phyloP scores from a whole-genome alignment of 2,329 filamentous ascomycete species.

The Dryadomyces quercivorus region DNA sequence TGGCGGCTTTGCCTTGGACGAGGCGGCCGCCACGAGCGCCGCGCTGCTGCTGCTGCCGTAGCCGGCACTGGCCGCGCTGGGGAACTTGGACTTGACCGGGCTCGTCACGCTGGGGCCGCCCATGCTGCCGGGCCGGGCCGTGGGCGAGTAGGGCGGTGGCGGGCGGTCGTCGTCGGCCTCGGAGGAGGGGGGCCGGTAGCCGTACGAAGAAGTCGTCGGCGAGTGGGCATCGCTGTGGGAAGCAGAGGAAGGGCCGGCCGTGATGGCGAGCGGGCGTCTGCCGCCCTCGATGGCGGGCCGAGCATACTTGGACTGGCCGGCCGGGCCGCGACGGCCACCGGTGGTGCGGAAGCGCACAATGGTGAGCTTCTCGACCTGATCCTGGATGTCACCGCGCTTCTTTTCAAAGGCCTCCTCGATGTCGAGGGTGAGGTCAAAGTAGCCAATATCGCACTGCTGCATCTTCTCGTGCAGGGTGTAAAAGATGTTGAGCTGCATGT shows the following conservation, averaged over 20 bases:
- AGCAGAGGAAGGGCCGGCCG: conserved; percentile 30
- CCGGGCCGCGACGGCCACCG: conserved; percentile 46
- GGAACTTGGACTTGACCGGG: not conserved
- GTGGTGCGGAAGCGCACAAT: conserved; percentile 91
- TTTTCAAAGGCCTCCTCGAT: conserved; percentile 83
- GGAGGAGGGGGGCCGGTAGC: conserved; percentile 19
- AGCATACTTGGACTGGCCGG: conserved; percentile 35
- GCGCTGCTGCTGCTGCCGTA: conserved; percentile 13
- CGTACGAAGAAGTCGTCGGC: not conserved
- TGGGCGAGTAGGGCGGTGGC: conserved; percentile 58
- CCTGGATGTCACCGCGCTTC: conserved; percentile 81
- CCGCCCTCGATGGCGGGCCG: conserved; percentile 38
- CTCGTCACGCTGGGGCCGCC: not conserved
- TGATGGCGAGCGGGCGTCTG: conserved; percentile 38
- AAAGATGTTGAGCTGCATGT: conserved; percentile 99
- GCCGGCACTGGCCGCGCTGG: not conserved
- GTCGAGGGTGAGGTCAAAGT: conserved; percentile 85
- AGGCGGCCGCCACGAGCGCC: conserved; percentile 32
- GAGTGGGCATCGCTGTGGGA: conserved; percentile 1
- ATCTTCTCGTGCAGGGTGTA: conserved; percentile 97
- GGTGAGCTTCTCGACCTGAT: conserved; percentile 67
- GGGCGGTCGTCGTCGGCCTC: conserved; percentile 41
- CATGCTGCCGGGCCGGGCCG: conserved; percentile 14
- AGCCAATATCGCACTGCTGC: conserved; percentile 94
- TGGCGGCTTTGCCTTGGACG: conserved; percentile 54